These are phyloP conservation scores for Eimeria maxima DNA, from an alignment of 169 alveolate species.

Conservation along the genomic window DNA sequence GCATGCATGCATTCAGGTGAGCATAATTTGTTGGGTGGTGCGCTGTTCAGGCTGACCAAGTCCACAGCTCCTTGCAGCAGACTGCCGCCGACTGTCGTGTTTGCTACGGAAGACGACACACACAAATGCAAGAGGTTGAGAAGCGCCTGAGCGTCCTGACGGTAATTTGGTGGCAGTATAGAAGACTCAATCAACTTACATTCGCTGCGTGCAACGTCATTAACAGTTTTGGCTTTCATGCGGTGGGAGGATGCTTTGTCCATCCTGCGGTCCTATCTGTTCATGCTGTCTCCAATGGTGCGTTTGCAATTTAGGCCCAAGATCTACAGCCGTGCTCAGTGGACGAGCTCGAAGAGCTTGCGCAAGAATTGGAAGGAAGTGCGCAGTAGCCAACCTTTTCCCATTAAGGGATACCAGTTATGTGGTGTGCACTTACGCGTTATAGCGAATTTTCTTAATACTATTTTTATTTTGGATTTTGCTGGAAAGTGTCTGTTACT, in stretches of 20 bases:
- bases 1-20: neutral
- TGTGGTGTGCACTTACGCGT: neutral
- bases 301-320: conserved; percentile 70
- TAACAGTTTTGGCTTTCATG: no score
- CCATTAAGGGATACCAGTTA: neutral
- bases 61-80: conserved; percentile 77
- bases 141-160: conserved; percentile 80
- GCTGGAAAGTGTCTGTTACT: neutral
- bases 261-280: neutral
- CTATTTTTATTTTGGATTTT: neutral
- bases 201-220: neutral
- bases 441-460: neutral
- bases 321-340: conserved; percentile 73
- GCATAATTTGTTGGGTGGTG: neutral
- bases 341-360: conserved; percentile 82
- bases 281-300: neutral
- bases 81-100: conserved; percentile 81
- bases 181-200: neutral
- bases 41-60: conserved; percentile 68
- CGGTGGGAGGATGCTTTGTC: no score
- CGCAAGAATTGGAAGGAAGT: conserved; percentile 82
- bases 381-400: conserved; percentile 1
- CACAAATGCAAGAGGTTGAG: conserved; percentile 82
- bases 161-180: neutral
- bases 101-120: conserved; percentile 76